These are phyloP conservation scores for Beta macrorhiza DNA, from an alignment of 179 eudicot genomes.

Conservation along the genomic window DNA sequence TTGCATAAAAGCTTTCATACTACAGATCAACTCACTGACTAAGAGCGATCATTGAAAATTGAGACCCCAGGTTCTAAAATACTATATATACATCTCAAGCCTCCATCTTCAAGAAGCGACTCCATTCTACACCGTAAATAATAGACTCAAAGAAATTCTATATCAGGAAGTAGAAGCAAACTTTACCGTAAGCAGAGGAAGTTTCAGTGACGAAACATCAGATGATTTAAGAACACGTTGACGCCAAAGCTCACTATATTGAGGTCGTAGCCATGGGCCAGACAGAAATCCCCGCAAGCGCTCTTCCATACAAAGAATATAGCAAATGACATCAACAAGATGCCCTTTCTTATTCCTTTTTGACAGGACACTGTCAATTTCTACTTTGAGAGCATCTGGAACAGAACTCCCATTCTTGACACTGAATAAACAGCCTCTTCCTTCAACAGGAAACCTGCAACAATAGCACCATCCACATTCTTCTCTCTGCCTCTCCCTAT, in stretches of 20 bases:
- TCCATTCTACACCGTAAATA: too few relatives aligned
- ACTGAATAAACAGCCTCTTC: conserved; percentile 69
- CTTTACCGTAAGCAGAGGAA: conserved; percentile 62
- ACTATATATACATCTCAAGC: not conserved
- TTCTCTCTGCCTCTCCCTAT: conserved; percentile 55
- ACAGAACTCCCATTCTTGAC: conserved; percentile 36
- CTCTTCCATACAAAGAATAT: conserved; percentile 68
- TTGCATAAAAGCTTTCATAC: not conserved
- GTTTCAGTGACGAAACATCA: conserved; percentile 54
- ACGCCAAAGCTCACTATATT: conserved; percentile 62
- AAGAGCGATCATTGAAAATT: not conserved
- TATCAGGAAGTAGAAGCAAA: conserved; percentile 17
- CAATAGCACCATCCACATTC: conserved; percentile 96
- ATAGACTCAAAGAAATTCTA: not conserved
- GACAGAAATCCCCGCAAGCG: conserved; percentile 84
- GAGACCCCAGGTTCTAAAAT: not conserved
- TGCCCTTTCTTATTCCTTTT: conserved; percentile 49
- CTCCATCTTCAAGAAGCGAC: not conserved
- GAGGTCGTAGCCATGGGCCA: conserved; percentile 89
- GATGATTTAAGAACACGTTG: conserved; percentile 51
- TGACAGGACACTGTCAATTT: conserved; percentile 41
- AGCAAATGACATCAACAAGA: conserved; percentile 63
- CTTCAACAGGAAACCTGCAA: conserved; percentile 71
- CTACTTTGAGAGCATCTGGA: conserved; percentile 45
- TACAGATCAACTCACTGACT: not conserved